Conservation (phyloP, 2,329 filamentous ascomycete species). For the Rachicladosporium sp. region DNA sequence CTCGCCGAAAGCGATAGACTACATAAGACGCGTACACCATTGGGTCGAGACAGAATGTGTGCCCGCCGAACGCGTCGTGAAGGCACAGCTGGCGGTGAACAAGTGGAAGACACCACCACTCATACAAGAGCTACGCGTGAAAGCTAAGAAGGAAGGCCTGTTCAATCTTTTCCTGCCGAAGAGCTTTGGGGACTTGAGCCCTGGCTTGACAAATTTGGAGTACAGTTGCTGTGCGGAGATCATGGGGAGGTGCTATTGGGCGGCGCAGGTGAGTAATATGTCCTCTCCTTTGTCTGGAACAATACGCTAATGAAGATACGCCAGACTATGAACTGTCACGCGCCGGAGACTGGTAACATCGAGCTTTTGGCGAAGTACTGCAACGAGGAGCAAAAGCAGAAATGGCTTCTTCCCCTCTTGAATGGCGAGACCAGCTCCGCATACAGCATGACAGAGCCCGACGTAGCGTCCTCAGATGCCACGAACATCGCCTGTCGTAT, state of each 20-base stretch:
- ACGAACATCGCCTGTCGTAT: conserved; percentile 36
- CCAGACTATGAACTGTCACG: conserved; percentile 21
- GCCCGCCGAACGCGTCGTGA: too few species aligned
- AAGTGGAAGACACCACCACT: too few species aligned
- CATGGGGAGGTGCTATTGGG: conserved; percentile 36
- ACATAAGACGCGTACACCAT: too few species aligned
- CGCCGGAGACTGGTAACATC: conserved; percentile 38
- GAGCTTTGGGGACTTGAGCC: conserved; percentile 23
- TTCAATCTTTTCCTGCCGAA: too few species aligned
- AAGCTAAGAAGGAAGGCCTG: too few species aligned
- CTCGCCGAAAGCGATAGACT: too few species aligned
- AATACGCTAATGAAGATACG: neutral
- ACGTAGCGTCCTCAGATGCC: conserved; percentile 35
- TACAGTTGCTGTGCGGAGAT: conserved; percentile 35
- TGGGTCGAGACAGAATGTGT: too few species aligned
- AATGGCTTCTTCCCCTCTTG: conserved; percentile 35
- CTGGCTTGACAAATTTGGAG: conserved; percentile 35
- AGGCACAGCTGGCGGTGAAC: too few species aligned
- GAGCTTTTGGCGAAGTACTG: conserved; percentile 39
- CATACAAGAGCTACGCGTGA: too few species aligned
- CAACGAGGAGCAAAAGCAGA: conserved; percentile 34
- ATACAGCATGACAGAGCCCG: conserved; percentile 40
- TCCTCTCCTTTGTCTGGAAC: neutral
- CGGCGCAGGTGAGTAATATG: conserved; percentile 23
- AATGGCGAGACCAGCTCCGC: conserved; percentile 35